phyloP scores from a whole-genome alignment of 148 eudicot genomes.

The Rhododendron vialii region DNA sequence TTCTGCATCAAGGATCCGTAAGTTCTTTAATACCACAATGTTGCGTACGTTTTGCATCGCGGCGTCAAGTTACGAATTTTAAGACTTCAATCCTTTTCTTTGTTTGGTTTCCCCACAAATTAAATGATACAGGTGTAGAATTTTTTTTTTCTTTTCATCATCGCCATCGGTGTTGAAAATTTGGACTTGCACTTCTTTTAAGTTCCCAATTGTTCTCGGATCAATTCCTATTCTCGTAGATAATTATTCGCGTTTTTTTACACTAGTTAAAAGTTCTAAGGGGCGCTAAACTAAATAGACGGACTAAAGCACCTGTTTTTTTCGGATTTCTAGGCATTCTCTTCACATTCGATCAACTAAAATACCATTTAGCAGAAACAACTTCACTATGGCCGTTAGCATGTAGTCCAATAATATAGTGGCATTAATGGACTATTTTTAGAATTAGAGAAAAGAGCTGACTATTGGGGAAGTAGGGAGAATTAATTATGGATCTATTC shows the following conservation, averaged over 20 bases:
- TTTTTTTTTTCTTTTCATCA: too few relatives aligned
- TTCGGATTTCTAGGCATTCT: too few relatives aligned
- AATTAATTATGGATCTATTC: neutral
- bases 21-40: neutral
- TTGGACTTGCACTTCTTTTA: too few relatives aligned
- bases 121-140: neutral
- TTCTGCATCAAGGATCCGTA: conserved; percentile 46
- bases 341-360: too few relatives aligned
- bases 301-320: neutral
- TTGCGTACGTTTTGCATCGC: neutral
- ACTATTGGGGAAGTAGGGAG: neutral
- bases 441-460: neutral
- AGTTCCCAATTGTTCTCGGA: neutral
- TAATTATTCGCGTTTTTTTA: neutral
- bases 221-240: neutral
- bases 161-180: too few relatives aligned
- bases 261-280: neutral
- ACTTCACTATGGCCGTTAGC: too few relatives aligned
- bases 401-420: too few relatives aligned
- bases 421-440: neutral
- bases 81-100: neutral
- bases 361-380: too few relatives aligned
- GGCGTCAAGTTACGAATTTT: neutral
- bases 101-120: neutral
- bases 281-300: neutral